Evolutionary conservation across 1,284 basidiomycete species (phyloP), one percentile per base, ranked within the genome.

Genomic region (Apiotrichum siamense): DNA sequence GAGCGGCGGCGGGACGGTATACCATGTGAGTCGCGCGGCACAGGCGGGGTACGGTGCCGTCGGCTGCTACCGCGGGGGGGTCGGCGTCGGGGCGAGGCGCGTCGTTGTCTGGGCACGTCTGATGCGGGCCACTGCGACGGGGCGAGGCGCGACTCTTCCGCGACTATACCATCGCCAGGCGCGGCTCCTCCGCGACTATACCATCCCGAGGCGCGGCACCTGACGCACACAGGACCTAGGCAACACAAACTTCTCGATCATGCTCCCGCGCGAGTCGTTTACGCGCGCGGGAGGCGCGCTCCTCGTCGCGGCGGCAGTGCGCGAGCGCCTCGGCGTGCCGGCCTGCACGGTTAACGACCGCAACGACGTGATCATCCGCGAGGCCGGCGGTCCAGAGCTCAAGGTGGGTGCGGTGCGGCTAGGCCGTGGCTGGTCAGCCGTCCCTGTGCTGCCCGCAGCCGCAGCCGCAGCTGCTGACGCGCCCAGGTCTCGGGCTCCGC

Each of bases 1-100:
- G 51, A 93, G 89, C 59, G 96, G 96, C 12, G 96, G 96, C n/a
- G 96, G 96, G 7, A 88, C 96, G 0, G 96, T 98, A 4, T 99
- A 91, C 69, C 93, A 97, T 75, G 93, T 93, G 71, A 44, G 86
- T 29, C 4, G 20, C 17, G 37, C 18, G 15, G 15, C 29, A n/a
- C 15, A 15, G 25, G 17, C n/a, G 36, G 33, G 17, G 7, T 6
- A 17, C 27, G 35, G 15, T 10, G 21, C 13, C 11, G 11, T 42
- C 3, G 25, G 21, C 40, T 39, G 23, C 15, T n/a, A 39, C 40
- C 11, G 24, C 32, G n/a, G n/a, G n/a, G n/a, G n/a, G n/a, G n/a
- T n/a, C n/a, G n/a, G n/a, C n/a, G n/a, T n/a, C n/a, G n/a, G n/a
- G n/a, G n/a, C n/a, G n/a, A n/a, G n/a, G n/a, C n/a, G n/a, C n/a